Percentiles rank a stretch among this genome's conserved stretches.
phyloP scores from a whole-genome alignment of 345 rosid genomes.

The Excoecaria cochinchinensis region DNA sequence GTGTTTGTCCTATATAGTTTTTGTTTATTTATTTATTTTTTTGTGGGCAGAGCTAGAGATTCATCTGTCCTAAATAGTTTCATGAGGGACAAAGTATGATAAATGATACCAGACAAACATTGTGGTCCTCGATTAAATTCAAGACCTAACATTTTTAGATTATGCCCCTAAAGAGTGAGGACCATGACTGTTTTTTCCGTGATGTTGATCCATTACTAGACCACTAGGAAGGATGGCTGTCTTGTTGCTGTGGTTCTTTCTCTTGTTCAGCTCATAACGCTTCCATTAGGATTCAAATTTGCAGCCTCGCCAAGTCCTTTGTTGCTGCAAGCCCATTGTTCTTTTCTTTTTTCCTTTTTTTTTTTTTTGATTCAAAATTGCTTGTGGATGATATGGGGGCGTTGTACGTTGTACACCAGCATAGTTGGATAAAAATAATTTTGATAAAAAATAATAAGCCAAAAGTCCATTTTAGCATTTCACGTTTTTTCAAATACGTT shows the following conservation, averaged over 20 bases:
- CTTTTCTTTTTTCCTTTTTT: no score
- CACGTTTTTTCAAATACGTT: no score
- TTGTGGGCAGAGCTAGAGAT: background rate
- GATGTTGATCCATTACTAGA: slow-evolving; percentile 20
- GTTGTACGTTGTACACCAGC: no score
- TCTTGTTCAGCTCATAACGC: background rate
- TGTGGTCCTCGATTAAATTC: slow-evolving; percentile 30
- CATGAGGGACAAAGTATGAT: background rate
- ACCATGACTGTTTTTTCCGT: slow-evolving; percentile 10
- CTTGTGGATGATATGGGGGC: no score
- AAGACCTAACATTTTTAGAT: slow-evolving; percentile 4
- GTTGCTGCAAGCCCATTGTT: no score
- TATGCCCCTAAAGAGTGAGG: slow-evolving; percentile 19
- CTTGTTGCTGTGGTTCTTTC: background rate
- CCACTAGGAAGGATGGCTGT: slow-evolving; percentile 7
- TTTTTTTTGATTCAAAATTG: no score
- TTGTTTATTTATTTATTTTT: no score
- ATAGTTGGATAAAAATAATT: no score
- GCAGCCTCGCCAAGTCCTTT: background rate
- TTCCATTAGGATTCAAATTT: background rate
- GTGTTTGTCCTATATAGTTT: slow-evolving; percentile 1
- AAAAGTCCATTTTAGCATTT: no score
- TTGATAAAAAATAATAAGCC: no score
- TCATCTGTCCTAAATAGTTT: no score
- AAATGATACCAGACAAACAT: background rate